Evolutionary conservation across 345 rosid genomes (phyloP).

Genomic region (Eucalyptus regnans): DNA sequence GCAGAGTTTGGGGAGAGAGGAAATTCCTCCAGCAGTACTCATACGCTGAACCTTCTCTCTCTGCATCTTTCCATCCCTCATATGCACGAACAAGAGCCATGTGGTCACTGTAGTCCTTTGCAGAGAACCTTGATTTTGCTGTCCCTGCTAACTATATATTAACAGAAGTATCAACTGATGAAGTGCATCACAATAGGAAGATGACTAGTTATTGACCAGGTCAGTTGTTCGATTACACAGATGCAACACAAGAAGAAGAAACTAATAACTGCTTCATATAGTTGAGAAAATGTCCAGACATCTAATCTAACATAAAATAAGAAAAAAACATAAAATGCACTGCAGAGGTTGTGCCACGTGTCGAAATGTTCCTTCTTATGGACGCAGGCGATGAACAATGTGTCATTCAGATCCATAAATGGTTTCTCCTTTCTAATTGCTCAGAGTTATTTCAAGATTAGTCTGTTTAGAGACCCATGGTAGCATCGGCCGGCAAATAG

Average conservation of each 20-base stretch:
- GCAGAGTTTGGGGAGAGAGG: slow-evolving; percentile 89
- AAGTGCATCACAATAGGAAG: not conserved
- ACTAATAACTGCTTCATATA: not conserved
- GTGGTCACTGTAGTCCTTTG: slow-evolving; percentile 98
- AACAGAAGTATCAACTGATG: not conserved
- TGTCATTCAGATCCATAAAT: not conserved
- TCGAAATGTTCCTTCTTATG: not conserved
- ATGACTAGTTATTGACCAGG: not conserved
- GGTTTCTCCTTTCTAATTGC: not conserved
- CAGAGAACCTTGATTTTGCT: slow-evolving; percentile 92
- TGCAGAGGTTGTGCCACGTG: not conserved
- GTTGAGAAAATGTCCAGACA: not conserved
- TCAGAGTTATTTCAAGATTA: not conserved
- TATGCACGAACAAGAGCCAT: slow-evolving; percentile 99
- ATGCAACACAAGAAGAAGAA: not conserved
- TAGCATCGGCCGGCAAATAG: not conserved
- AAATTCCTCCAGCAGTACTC: slow-evolving; percentile 99
- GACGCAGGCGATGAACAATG: not conserved
- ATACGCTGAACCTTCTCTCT: slow-evolving; percentile 86
- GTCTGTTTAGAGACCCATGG: not conserved
- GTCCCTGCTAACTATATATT: slow-evolving; percentile 73
- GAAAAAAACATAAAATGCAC: not conserved
- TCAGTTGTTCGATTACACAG: not conserved
- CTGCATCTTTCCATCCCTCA: slow-evolving; percentile 99
- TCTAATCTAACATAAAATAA: not conserved